Conservation (phyloP, 2,329 filamentous ascomycete genomes). For the Polychaeton citri region DNA sequence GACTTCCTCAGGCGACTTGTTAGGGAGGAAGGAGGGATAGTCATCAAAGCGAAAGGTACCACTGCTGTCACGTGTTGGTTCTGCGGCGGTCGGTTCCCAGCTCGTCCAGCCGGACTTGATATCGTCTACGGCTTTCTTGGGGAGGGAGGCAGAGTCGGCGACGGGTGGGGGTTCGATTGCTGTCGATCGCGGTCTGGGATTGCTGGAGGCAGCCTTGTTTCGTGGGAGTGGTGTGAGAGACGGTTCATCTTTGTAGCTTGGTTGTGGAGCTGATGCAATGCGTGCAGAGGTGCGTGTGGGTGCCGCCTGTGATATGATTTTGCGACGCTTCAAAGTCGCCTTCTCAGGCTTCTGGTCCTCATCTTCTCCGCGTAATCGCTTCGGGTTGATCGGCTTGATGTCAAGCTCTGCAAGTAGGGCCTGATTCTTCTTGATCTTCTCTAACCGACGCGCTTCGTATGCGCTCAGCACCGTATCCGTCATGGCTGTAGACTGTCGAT, state of each 20-base stretch:
- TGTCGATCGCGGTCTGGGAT: too few species aligned
- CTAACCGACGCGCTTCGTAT: slow-evolving; percentile 33
- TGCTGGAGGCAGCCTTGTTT: too few species aligned
- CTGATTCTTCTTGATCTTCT: slow-evolving; percentile 38
- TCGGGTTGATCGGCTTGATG: slow-evolving; percentile 20
- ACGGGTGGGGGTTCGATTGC: too few species aligned
- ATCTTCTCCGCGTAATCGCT: slow-evolving; percentile 6
- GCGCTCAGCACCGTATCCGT: too few species aligned
- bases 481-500: too few species aligned
- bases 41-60: slow-evolving; percentile 33
- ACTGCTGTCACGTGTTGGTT: slow-evolving; percentile 28
- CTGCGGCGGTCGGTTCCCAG: slow-evolving; percentile 28
- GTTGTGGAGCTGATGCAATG: slow-evolving; percentile 28
- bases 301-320: slow-evolving; percentile 15
- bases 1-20: slow-evolving; percentile 41
- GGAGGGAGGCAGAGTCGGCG: slow-evolving; percentile 4
- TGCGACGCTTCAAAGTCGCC: slow-evolving; percentile 27
- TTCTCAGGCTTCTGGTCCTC: slow-evolving; percentile 4
- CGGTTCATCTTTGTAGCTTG: slow-evolving; percentile 29
- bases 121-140: slow-evolving; percentile 18
- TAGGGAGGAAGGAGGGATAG: slow-evolving; percentile 35
- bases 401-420: slow-evolving; percentile 35
- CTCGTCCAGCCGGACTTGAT: slow-evolving; percentile 29
- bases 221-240: too few species aligned
- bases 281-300: slow-evolving; percentile 36